phyloP scores from a whole-genome alignment of 768 basidiomycete species.

The Tylopilus plumbeoviolaceoides region DNA sequence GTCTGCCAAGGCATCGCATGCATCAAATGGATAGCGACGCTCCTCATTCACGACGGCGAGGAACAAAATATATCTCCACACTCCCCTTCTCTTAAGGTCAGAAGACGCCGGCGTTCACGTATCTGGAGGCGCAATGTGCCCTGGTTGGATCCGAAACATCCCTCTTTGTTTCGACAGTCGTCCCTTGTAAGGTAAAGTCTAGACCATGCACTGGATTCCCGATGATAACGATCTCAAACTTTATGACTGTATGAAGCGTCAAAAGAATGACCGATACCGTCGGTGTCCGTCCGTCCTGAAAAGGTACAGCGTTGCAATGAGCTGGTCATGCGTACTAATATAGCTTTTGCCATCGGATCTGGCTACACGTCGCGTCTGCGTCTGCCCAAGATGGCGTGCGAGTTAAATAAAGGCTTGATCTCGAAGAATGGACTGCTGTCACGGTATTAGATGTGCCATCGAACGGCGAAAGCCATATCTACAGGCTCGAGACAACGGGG shows the following conservation, averaged over 20 bases:
- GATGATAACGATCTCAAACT: not conserved
- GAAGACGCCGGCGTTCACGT: slow-evolving; percentile 11
- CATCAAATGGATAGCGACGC: not conserved
- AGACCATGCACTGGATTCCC: not conserved
- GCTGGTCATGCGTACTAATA: not conserved
- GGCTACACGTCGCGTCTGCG: not conserved
- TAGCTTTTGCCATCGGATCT: not conserved
- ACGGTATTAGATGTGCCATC: not conserved
- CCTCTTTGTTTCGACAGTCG: not conserved
- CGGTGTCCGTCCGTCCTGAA: not conserved
- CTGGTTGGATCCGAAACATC: not conserved
- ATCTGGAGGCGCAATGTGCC: slow-evolving; percentile 11
- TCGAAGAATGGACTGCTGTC: not conserved
- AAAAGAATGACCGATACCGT: not conserved
- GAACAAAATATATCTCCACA: slow-evolving; percentile 1
- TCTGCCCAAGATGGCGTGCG: not conserved
- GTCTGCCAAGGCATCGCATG: not conserved
- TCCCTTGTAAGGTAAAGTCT: not conserved
- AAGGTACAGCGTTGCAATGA: not conserved
- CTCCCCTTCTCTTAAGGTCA: slow-evolving; percentile 6
- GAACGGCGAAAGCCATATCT: not conserved
- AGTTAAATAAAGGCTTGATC: not conserved
- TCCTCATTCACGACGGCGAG: not conserved
- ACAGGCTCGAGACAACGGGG: not conserved
- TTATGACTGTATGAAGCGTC: not conserved